Base-by-base conservation (phyloP, 73 alveolate genomes). In the Stentor roeselii region DNA sequence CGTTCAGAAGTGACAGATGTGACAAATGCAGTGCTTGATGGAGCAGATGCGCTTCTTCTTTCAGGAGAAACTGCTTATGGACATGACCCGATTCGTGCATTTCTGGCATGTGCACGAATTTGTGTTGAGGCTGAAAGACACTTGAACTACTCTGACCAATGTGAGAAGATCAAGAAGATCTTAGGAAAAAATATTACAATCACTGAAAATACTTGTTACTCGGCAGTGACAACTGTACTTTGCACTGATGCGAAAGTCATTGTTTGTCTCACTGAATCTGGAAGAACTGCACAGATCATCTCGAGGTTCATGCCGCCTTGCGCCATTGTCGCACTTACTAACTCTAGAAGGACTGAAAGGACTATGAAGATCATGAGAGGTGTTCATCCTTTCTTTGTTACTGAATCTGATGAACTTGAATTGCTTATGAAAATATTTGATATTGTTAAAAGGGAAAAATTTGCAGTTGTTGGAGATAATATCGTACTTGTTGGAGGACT, bases 21-120 rank as follows among this genome's bases (percentile, higher is more conserved):
- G 3, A 40, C 90, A 32, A 86, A 86, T 67, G 90, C 92, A 59
- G 78, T 86, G 3, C 83, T 42, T 78, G 90, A 89, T 32, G 94
- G 94, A 67, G 67, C 83, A 39, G 94, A 89, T 59, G 88, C 91
- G 60, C 76, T 89, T 14, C 6, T 86, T n/a, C 86, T 89, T 3
- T 59, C 89, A 14, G 30, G 82, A 4, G 94, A 89, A 39, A 89
- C 94, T 15, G 77, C 86, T n/a, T 37, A 61, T 11, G 94, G 94
- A 3, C 89, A 59, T 2, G 82, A 85, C 84, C 88, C 75, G 39
- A 37, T 40, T 59, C 89, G 80, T 37, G 87, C 91, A 3, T 40
- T 77, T 27, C 75, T 3, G 86, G 74, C 84, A 15, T 76, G 88
- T 90, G 76, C 87, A 30, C 84, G 50, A 77, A 83, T 83, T 38